These are phyloP conservation scores for Backusella morwellensis DNA, from an alignment of 192 early-diverging fungal species.

Conservation along the genomic window DNA sequence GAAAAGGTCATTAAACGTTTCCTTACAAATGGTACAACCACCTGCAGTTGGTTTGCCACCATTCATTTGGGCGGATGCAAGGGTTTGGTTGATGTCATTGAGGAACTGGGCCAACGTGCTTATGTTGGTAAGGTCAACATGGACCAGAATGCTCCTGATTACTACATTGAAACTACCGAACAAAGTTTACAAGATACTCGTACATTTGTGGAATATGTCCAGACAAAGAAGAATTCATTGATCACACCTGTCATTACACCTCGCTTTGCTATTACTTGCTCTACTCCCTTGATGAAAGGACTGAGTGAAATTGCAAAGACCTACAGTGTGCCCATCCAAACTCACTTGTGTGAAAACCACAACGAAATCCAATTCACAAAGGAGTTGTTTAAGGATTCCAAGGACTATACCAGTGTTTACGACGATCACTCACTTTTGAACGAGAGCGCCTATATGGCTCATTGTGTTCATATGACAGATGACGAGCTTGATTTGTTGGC, in stretches of 20 bases:
- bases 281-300: conserved; percentile 61
- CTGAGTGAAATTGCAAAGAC: conserved; percentile 71
- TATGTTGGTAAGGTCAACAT: conserved; percentile 97
- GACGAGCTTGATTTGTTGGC: conserved; percentile 69
- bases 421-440: conserved; percentile 69
- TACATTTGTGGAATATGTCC: conserved; percentile 59
- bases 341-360: conserved; percentile 86
- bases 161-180: conserved; percentile 72
- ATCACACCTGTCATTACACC: conserved; percentile 88
- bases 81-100: conserved; percentile 70
- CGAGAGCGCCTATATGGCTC: conserved; percentile 82
- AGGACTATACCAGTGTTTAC: conserved; percentile 81
- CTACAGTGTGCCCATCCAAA: conserved; percentile 82
- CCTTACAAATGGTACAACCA: conserved; percentile 84
- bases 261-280: conserved; percentile 88
- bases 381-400: conserved; percentile 68
- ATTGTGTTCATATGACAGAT: conserved; percentile 84
- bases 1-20: conserved; percentile 62
- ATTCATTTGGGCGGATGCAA: conserved; percentile 79
- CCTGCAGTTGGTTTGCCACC: conserved; percentile 90
- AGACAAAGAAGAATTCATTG: conserved; percentile 39
- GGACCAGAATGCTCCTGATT: conserved; percentile 83
- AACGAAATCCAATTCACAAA: conserved; percentile 76
- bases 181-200: conserved; percentile 65
- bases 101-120: conserved; percentile 84